Percentiles rank a stretch among this genome's conserved stretches.
phyloP scores from a whole-genome alignment of 805 yeast species.

The Zygotorulaspora danielsina region DNA sequence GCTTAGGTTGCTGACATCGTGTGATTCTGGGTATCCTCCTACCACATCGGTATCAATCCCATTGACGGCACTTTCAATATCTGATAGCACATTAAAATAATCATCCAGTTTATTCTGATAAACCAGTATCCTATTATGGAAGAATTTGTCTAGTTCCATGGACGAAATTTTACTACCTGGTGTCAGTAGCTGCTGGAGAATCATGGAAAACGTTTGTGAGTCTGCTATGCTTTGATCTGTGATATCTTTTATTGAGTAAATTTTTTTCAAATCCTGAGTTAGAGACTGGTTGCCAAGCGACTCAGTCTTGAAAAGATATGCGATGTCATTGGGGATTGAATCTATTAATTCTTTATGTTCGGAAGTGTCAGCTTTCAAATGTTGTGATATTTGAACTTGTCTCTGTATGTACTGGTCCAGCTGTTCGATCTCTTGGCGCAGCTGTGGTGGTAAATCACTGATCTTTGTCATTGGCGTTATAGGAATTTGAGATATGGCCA shows the following conservation, averaged over 20 bases:
- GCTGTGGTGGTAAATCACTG: conserved; percentile 66
- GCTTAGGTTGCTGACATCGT: conserved; percentile 9
- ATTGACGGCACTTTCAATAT: conserved; percentile 58
- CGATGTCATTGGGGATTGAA: conserved; percentile 70
- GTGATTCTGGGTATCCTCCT: conserved; percentile 20
- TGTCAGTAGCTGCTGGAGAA: conserved; percentile 45
- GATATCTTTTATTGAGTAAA: conserved; percentile 43
- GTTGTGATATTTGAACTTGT: conserved; percentile 69
- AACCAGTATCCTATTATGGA: conserved; percentile 40
- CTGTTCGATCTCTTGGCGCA: conserved; percentile 64
- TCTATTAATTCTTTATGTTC: conserved; percentile 61
- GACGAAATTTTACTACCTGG: conserved; percentile 58
- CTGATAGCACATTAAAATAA: conserved; percentile 43
- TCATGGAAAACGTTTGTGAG: conserved; percentile 50
- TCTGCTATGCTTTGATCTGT: conserved; percentile 41
- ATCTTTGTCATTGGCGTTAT: conserved; percentile 73
- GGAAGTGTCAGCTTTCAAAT: conserved; percentile 54
- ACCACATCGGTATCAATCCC: conserved; percentile 51
- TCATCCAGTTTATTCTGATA: conserved; percentile 46
- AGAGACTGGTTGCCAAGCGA: conserved; percentile 63
- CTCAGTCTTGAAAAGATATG: conserved; percentile 56
- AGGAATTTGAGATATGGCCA: conserved; percentile 42
- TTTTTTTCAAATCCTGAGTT: conserved; percentile 44
- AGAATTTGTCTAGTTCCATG: conserved; percentile 53
- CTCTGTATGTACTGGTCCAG: conserved; percentile 67